Base-by-base conservation (phyloP, 768 basidiomycete species). In the Lentinula aciculospora region DNA sequence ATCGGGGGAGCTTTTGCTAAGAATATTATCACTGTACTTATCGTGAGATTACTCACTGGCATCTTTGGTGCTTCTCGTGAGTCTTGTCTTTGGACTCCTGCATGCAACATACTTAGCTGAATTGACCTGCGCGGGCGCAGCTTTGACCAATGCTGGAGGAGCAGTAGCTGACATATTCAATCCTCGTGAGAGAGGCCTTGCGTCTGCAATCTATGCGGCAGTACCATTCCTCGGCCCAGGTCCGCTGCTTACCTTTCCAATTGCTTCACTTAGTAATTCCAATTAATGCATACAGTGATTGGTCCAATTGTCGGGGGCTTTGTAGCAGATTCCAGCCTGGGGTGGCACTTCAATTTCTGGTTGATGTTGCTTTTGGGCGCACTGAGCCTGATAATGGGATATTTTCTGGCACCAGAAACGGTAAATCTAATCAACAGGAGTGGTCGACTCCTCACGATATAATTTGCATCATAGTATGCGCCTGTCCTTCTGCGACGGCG, bases 241-340 rank as follows among this genome's bases (percentile, higher is more conserved):
- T 81, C 63, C 32, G 68, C 21, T 40, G 8, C 42, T 39, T 49
- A 23, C 53, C 15, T 9, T 48, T 34, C 9, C 12, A 12, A 46
- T 53, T 42, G 49, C 34, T 48, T 47, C 53, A 12, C 28, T 21
- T n/a, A n/a, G n/a, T n/a, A n/a, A n/a, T n/a, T n/a, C n/a, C n/a
- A n/a, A n/a, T n/a, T n/a, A n/a, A n/a, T n/a, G n/a, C 40, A n/a
- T 54, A 15, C 62, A 82, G 82, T 85, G 4, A 71, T 84, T n/a
- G 85, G 86, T 1, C 85, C 86, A 2, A 79, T 89, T 55, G 79
- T 85, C 27, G 84, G 86, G 21, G 84, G 84, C n/a, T 85, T 79
- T 67, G 79, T 84, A 12, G 80, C 77, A 15, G 66, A 78, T 51
- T 68, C 71, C 9, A 69, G 63, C 23, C 72, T 82, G 9, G 81